Base-by-base conservation (phyloP, 805 yeast genomes). In the Saturnispora gosingensis region DNA sequence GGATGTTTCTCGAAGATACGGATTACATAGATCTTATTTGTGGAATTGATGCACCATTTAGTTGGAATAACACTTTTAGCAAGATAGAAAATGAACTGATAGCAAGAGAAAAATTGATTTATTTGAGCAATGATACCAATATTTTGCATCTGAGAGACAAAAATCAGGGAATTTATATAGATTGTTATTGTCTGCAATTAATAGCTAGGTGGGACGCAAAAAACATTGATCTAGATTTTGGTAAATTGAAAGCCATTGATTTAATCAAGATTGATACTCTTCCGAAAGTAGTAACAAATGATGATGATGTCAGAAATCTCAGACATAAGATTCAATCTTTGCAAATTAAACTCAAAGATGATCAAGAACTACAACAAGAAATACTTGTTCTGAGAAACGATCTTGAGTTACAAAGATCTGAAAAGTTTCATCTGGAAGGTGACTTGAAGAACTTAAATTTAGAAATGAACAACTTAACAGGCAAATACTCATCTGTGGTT, bases 301-400 rank as follows among this genome's bases (percentile, higher is more conserved):
- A 32, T 7, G 55, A 69, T 40, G 30, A 35, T 27, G 16, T 42
- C 7, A 49, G 51, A 7, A 69, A 70, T 1, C 57, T 78, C 15
- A 56, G 75, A 0, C 74, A 75, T 34, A 81, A 79, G 58, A 70
- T 79, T 10, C 59, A 65, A 2, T 61, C 71, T 18, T 62, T 80
- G 42, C 67, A 75, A 49, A 67, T 67, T 22, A 62, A 72, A 57
- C 63, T 65, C 8, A 35, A 46, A 18, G 49, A 49, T 25, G 57
- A 52, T 3, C 48, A 52, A 27, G 43, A 52, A 39, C 22, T 43
- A n/a, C 55, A 52, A n/a, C 15, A 42, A 1, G 48, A 51, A 38
- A 11, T 53, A 2, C 25, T 40, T 6, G 20, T 49, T 22, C 32
- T 53, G 16, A 25, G 52, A 32, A 28, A 24, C 45, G 30, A 45